phyloP scores from a whole-genome alignment of 768 basidiomycete species.

The Russula sp. region DNA sequence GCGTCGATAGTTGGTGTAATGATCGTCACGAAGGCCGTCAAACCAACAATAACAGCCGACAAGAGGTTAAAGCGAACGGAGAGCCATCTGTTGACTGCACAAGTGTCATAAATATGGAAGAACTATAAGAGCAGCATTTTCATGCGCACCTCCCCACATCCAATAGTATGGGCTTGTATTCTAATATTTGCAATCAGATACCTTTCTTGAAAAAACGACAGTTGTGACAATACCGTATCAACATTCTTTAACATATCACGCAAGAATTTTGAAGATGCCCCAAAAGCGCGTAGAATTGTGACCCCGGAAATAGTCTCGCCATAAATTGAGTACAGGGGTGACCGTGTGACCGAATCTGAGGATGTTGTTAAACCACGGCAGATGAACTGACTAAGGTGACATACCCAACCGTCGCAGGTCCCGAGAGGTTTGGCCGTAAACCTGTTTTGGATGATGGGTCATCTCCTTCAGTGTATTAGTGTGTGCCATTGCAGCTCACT shows the following conservation, averaged over 20 bases:
- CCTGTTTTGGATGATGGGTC: conserved; percentile 35
- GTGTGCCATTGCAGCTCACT: conserved; percentile 7
- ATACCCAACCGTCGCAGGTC: conserved; percentile 78
- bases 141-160: conserved; percentile 75
- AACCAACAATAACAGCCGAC: conserved; percentile 67
- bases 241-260: conserved; percentile 80
- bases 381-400: conserved; percentile 26
- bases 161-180: conserved; percentile 78
- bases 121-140: not conserved
- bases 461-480: not conserved
- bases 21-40: conserved; percentile 65
- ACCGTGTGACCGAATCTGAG: conserved; percentile 45
- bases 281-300: conserved; percentile 73
- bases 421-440: conserved; percentile 84
- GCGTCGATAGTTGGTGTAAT: conserved; percentile 71
- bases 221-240: conserved; percentile 51
- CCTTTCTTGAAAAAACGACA: not conserved
- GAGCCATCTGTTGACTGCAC: conserved; percentile 83
- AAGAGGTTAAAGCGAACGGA: conserved; percentile 84
- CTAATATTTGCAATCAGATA: conserved; percentile 33
- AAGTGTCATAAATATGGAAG: conserved; percentile 9
- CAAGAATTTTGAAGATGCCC: conserved; percentile 81
- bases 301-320: conserved; percentile 54
- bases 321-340: conserved; percentile 52
- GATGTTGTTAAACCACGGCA: not conserved